phyloP scores from a whole-genome alignment of 306 rosid species.

The Medicago ruthenica region DNA sequence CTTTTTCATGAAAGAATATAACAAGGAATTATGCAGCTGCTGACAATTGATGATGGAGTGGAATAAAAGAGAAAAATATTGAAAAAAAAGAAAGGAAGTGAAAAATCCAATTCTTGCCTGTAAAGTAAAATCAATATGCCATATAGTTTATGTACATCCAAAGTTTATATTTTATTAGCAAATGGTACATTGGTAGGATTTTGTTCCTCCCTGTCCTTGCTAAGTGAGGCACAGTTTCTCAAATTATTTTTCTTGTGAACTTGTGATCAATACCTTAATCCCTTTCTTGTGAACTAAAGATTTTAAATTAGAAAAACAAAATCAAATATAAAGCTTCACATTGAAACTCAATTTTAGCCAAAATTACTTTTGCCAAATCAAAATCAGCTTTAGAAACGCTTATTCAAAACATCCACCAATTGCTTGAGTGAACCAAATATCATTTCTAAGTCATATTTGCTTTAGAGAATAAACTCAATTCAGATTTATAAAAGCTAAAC shows the following conservation, averaged over 20 bases:
- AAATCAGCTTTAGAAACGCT: no score
- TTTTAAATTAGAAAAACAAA: no score
- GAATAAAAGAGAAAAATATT: not conserved
- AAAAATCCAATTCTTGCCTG: constrained; percentile 17
- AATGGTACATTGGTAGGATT: constrained; percentile 36
- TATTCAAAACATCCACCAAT: no score
- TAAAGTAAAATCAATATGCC: constrained; percentile 18
- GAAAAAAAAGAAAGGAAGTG: not conserved
- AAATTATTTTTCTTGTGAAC: constrained; percentile 30
- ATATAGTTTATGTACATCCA: constrained; percentile 27
- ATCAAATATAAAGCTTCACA: no score
- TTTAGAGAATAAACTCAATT: no score
- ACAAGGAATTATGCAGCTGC: constrained; percentile 47
- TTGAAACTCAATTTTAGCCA: no score
- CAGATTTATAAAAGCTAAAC: no score
- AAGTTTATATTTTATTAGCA: constrained; percentile 10
- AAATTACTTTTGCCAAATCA: no score
- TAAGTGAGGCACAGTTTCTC: not conserved
- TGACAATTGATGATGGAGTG: constrained; percentile 38
- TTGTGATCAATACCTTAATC: not conserved
- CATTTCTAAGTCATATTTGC: no score
- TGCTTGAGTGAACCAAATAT: no score
- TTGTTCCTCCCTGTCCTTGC: constrained; percentile 5
- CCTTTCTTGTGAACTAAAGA: constrained; percentile 34
- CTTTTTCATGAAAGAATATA: constrained; percentile 68